A percentile compares a stretch with the other conserved stretches of the same genome.
Conservation (phyloP, 768 basidiomycete species). For the Lactarius hatsudake region DNA sequence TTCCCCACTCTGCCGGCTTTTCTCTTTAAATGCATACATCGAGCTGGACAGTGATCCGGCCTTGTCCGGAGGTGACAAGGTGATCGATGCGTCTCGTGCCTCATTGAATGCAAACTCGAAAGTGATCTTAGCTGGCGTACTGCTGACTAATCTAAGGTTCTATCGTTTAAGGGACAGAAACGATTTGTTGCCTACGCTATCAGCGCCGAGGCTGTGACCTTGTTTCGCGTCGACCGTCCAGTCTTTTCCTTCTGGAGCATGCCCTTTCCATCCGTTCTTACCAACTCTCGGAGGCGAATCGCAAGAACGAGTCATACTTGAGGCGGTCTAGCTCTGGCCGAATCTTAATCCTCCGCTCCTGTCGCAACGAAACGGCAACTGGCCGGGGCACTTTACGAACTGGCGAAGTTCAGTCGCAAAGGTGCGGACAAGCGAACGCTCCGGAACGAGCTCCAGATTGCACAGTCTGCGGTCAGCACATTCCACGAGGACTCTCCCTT, state of each 20-base stretch:
- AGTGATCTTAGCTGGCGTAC: neutral
- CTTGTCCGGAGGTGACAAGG: neutral
- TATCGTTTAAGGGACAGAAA: slow-evolving; percentile 12
- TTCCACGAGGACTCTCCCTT: slow-evolving; percentile 10
- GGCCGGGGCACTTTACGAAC: slow-evolving; percentile 6
- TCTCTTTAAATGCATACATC: neutral
- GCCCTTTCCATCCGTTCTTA: slow-evolving; percentile 6
- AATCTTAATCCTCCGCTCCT: neutral
- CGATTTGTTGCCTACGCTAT: neutral
- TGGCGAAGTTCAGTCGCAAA: slow-evolving; percentile 8
- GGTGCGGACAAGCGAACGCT: neutral
- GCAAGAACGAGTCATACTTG: slow-evolving; percentile 7
- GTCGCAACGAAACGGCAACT: neutral
- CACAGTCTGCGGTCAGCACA: slow-evolving; percentile 3
- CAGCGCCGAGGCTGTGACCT: slow-evolving; percentile 4
- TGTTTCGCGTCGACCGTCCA: neutral
- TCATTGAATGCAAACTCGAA: neutral
- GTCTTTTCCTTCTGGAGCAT: slow-evolving; percentile 11
- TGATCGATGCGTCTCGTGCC: slow-evolving; percentile 3
- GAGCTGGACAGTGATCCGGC: neutral
- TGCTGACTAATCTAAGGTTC: slow-evolving; percentile 11
- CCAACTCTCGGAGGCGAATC: slow-evolving; percentile 13
- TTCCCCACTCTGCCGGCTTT: slow-evolving; percentile 7
- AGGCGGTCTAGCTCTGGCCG: slow-evolving; percentile 11
- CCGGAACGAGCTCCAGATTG: slow-evolving; percentile 4